phyloP scores from a whole-genome alignment of 768 basidiomycete species.

The Calvatia gigantea region DNA sequence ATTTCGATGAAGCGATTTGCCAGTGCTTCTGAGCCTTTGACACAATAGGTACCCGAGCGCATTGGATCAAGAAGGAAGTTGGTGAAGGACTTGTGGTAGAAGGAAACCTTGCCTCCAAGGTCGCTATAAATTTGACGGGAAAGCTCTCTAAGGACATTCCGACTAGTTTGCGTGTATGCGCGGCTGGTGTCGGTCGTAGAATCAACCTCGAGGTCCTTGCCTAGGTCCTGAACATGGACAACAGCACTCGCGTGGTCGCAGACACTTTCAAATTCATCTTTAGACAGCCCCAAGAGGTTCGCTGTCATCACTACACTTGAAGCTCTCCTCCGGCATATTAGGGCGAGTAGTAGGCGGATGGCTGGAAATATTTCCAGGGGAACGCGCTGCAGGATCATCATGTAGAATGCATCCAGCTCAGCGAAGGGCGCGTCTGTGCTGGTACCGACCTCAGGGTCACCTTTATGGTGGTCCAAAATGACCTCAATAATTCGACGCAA shows the following conservation, averaged over 20 bases:
- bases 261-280: not conserved
- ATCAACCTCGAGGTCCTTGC: not conserved
- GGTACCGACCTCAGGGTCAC: not conserved
- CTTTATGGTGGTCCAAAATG: not conserved
- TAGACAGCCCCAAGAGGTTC: not conserved
- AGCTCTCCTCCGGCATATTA: not conserved
- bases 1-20: not conserved
- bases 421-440: not conserved
- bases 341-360: not conserved
- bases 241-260: not conserved
- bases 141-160: too few species aligned
- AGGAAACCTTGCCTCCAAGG: not conserved
- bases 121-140: too few species aligned
- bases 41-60: not conserved
- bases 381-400: not conserved
- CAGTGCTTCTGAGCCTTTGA: not conserved
- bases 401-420: not conserved
- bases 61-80: not conserved
- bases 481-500: not conserved
- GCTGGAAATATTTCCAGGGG: not conserved
- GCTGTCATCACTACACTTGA: not conserved
- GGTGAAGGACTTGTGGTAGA: conserved; percentile 1
- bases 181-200: not conserved
- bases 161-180: not conserved
- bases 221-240: not conserved